Base-by-base conservation (phyloP, 2,329 filamentous ascomycete genomes). In the Cladosporium velox region DNA sequence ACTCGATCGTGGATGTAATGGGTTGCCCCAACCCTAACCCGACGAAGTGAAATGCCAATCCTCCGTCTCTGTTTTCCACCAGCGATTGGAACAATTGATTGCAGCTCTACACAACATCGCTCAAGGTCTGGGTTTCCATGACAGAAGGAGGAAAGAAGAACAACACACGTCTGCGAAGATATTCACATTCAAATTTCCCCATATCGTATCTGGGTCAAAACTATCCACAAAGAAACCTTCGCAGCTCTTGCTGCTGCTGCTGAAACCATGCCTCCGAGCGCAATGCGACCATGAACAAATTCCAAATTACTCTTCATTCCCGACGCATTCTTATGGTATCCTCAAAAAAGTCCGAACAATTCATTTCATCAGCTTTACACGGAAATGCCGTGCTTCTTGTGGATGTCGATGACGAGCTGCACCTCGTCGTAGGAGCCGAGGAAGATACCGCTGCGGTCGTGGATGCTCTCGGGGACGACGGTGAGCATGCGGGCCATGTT, bases 401-500 rank as follows among this genome's bases (percentile, higher is more conserved):
- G 90, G 75, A 90, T 89, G 68, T 87, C 83, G 79, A 97, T 96
- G 72, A 98, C 92, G 85, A 96, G 97, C 83, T 97, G 92, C 59
- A 99, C 87, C 83, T 99, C 95, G 69, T 96, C 91, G 73, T 90
- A 92, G 74, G 93, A 97, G 70, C 95, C 95, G 84, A 99, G 86
- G 82, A 96, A 99, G 75, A 99, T 97, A 71, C 95, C 95, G 24
- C 93, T 93, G 76, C 89, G 88, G 82, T 99, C 95, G 80, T 99
- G 95, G 75, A 99, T 99, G 79, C 92, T 86, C 79, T 96, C 90
- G 1, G 95, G 95, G 1, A 92, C 87, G 49, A 98, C 89, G 65
- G 92, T 90, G 71, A 99, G 84, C 90, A 99, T 93, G 67, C 94
- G 88, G 71, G 88, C 83, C 93, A 97, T 97, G 66, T 91, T 89